A percentile compares a stretch with the other conserved stretches of the same genome.
Conservation (phyloP, 1,284 basidiomycete species). For the Caloboletus inedulis region DNA sequence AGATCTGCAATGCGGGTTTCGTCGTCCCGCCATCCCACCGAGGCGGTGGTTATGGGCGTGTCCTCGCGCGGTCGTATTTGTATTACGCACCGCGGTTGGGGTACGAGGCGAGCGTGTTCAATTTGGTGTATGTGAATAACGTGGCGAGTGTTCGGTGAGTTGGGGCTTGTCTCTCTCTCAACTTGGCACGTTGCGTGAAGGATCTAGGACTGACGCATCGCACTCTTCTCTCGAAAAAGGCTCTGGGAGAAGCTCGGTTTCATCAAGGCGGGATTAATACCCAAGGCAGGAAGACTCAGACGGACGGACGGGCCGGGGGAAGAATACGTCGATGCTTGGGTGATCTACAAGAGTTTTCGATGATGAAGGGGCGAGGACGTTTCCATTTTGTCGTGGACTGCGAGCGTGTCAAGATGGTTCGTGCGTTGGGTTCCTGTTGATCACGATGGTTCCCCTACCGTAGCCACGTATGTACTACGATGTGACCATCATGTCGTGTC, state of each 20-base stretch:
- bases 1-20: slow-evolving; percentile 91
- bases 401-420: background rate
- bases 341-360: slow-evolving; percentile 79
- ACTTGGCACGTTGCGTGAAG: background rate
- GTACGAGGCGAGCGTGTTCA: slow-evolving; percentile 90
- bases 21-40: slow-evolving; percentile 71
- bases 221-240: slow-evolving; percentile 29
- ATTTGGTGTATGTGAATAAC: slow-evolving; percentile 88
- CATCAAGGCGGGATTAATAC: slow-evolving; percentile 78
- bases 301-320: slow-evolving; percentile 66
- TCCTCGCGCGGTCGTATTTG: slow-evolving; percentile 79
- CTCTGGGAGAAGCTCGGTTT: slow-evolving; percentile 90
- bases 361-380: no score
- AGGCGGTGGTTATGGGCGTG: slow-evolving; percentile 66
- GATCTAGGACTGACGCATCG: background rate
- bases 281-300: slow-evolving; percentile 77
- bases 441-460: background rate
- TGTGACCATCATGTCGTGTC: background rate
- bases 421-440: background rate
- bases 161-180: background rate
- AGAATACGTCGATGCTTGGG: slow-evolving; percentile 85
- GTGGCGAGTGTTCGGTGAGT: slow-evolving; percentile 61
- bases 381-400: background rate
- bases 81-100: slow-evolving; percentile 79
- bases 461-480: background rate